These are phyloP conservation scores for Obelidium mucronatum DNA, from an alignment of 192 early-diverging fungal species.

Conservation along the genomic window DNA sequence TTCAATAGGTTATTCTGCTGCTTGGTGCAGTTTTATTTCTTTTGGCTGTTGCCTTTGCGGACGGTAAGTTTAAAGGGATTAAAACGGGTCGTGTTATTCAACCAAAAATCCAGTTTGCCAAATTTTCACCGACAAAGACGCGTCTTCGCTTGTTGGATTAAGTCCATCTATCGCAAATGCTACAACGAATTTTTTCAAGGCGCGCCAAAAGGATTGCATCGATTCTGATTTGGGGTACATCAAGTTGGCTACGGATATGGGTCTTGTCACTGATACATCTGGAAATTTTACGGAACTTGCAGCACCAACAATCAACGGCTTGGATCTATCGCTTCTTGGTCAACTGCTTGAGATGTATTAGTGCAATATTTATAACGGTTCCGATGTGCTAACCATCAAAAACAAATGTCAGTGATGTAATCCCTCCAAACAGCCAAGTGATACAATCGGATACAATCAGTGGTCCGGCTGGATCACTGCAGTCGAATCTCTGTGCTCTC, in stretches of 20 bases:
- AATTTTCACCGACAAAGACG: not conserved
- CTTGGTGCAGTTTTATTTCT: not conserved
- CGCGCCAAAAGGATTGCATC: not conserved
- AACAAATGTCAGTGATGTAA: not conserved
- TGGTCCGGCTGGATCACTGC: not conserved
- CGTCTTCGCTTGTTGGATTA: not conserved
- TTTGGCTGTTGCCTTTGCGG: not conserved
- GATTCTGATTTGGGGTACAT: not conserved
- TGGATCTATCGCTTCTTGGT: not conserved
- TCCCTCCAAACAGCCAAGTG: not conserved
- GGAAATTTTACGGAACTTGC: not conserved
- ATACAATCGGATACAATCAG: conserved; percentile 1
- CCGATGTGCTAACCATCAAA: not conserved
- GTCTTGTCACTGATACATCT: not conserved
- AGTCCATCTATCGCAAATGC: not conserved
- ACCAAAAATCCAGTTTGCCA: not conserved
- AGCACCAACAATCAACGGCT: not conserved
- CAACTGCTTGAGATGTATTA: not conserved
- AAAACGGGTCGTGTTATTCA: no score
- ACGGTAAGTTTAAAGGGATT: not conserved
- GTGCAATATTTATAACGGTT: not conserved
- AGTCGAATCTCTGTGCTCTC: not conserved
- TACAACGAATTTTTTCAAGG: not conserved
- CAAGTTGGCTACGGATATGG: not conserved
- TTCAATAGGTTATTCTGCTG: not conserved